Conservation (phyloP, 371 early-diverging fungal species). For the Lichtheimia hyalospora region DNA sequence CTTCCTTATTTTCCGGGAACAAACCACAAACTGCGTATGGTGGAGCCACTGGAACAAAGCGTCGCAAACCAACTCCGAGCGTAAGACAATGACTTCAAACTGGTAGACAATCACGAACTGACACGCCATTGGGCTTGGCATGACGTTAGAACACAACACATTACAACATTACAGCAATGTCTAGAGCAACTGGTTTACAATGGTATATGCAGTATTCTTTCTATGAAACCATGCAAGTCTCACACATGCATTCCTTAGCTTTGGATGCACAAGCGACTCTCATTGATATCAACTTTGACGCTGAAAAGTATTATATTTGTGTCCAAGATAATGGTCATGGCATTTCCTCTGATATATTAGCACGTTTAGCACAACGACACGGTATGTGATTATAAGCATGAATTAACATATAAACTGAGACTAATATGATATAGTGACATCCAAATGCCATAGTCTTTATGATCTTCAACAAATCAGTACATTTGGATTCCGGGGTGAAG, state of each 20-base stretch:
- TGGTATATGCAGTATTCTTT: constrained; percentile 25
- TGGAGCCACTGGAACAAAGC: constrained; percentile 1
- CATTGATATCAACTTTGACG: constrained; percentile 50
- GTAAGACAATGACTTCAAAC: not conserved
- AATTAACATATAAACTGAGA: not conserved
- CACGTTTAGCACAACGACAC: constrained; percentile 52
- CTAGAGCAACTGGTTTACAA: constrained; percentile 64
- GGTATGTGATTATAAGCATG: constrained; percentile 31
- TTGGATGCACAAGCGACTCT: constrained; percentile 59
- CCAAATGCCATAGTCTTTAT: constrained; percentile 47
- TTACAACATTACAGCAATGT: constrained; percentile 55
- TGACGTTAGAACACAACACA: constrained; percentile 42
- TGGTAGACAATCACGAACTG: no score
- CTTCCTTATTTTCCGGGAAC: no score
- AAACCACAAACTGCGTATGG: not conserved
- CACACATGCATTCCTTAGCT: constrained; percentile 25
- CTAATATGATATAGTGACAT: constrained; percentile 38
- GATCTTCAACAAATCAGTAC: constrained; percentile 46
- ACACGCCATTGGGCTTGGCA: not conserved
- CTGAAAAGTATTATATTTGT: constrained; percentile 48
- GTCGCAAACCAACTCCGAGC: not conserved
- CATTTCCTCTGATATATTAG: constrained; percentile 45
- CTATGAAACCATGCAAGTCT: not conserved
- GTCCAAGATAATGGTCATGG: constrained; percentile 70
- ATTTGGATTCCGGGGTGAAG: constrained; percentile 78